Evolutionary conservation across 2,329 filamentous ascomycete species (phyloP).

Genomic region (Diaporthe destruens): DNA sequence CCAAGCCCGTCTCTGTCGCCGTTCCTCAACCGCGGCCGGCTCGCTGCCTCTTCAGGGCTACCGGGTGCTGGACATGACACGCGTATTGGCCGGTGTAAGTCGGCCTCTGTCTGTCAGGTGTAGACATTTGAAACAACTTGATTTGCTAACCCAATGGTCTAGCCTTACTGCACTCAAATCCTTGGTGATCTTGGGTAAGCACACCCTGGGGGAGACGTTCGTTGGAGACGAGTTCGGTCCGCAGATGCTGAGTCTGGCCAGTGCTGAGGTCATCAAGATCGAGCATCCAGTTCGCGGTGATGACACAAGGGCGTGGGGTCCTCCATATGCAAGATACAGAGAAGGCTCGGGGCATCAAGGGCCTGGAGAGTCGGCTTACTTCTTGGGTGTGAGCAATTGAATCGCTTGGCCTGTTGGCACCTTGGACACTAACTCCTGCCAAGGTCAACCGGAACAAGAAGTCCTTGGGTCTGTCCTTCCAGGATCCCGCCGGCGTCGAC

Average conservation of each 20-base stretch:
- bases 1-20: neutral
- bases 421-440: slow-evolving; percentile 28
- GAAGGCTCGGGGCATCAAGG: slow-evolving; percentile 70
- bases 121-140: too few species aligned
- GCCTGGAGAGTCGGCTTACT: slow-evolving; percentile 94
- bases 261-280: slow-evolving; percentile 96
- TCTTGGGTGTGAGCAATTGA: slow-evolving; percentile 76
- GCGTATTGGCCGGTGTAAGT: slow-evolving; percentile 92
- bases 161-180: slow-evolving; percentile 99
- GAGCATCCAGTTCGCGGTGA: slow-evolving; percentile 93
- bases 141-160: slow-evolving; percentile 25
- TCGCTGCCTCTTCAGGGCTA: slow-evolving; percentile 82
- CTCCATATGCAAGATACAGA: slow-evolving; percentile 87
- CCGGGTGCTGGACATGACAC: slow-evolving; percentile 94
- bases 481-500: slow-evolving; percentile 83
- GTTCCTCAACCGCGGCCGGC: slow-evolving; percentile 41
- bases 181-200: slow-evolving; percentile 92
- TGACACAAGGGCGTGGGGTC: slow-evolving; percentile 96
- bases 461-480: slow-evolving; percentile 91
- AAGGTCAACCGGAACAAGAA: slow-evolving; percentile 98
- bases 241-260: slow-evolving; percentile 55
- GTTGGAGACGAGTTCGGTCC: slow-evolving; percentile 23
- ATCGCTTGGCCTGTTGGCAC: neutral
- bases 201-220: slow-evolving; percentile 3
- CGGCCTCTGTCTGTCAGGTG: neutral